Evolutionary conservation across 2,329 filamentous ascomycete genomes (phyloP), one percentile per base, ranked within the genome.

Genomic region (Monascus ruber): DNA sequence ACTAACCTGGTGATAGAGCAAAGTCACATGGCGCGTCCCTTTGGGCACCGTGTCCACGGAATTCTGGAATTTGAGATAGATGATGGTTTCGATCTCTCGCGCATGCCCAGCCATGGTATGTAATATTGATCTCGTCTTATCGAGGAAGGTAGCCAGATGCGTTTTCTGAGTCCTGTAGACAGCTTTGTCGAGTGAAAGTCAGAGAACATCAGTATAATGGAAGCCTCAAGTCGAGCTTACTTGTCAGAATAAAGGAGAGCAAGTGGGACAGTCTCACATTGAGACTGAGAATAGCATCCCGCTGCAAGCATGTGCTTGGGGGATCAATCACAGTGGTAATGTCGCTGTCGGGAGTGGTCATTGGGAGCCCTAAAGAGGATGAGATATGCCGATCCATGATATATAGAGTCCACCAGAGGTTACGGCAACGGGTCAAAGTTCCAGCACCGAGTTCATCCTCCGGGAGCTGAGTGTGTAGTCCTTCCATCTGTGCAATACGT

Each of bases 371-470:
- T 0, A 66, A 6, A 0, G 63, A 65, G 0, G 58, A 60, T 0
- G 60, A 66, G 29, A 66, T 60, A 24, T 66, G 59, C 0, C 58
- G 52, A 25, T 66, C 63, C 51, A 64, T 60, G 11, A 62, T 62
- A 32, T 66, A 66, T 4, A 65, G 37, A 0, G 62, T 63, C 62
- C 64, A 65, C 64, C 64, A 68, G 2, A 66, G 45, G 40, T 59
- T 56, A 1, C 61, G 59, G 33, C 60, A 65, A 0, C 52, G 50
- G 0, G 47, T 44, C 0, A 64, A 53, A 0, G 56, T 61, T 9
- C 52, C 51, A 5, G 41, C 31, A 0, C 59, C 59, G 0, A 66
- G 51, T 25, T 59, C 59, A 2, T 52, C 48, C 25, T 64, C 61
- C 0, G 63, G 62, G 0, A 68, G 50, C 17, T 65, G 55, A 0